These are phyloP conservation scores for Talaromyces rugulosus DNA, from an alignment of 2,329 filamentous ascomycete genomes.

Conservation along the genomic window DNA sequence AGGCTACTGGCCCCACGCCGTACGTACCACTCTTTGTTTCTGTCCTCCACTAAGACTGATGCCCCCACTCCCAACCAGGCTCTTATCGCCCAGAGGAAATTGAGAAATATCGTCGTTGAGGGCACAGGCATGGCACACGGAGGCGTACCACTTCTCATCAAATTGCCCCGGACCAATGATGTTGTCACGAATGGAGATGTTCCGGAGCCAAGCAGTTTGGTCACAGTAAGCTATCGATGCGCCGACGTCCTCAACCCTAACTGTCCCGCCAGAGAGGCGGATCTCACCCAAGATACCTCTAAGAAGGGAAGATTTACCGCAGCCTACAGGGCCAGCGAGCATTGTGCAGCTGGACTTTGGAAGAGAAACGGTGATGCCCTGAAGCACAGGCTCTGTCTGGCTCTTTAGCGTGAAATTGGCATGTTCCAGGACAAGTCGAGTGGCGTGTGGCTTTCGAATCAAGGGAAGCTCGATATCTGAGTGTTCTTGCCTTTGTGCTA, in stretches of 20 bases:
- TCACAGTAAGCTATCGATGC: constrained; percentile 35
- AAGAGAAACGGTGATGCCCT: constrained; percentile 2
- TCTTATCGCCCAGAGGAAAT: constrained; percentile 38
- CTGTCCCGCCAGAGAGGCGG: neutral
- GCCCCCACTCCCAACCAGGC: constrained; percentile 48
- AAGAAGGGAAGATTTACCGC: constrained; percentile 1
- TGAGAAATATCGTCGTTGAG: constrained; percentile 36
- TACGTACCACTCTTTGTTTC: constrained; percentile 45
- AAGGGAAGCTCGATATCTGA: neutral
- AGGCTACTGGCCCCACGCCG: neutral
- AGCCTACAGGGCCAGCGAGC: neutral
- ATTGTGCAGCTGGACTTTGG: neutral
- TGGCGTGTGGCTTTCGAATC: constrained; percentile 1
- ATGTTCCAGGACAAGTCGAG: too few relatives aligned
- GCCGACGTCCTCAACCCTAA: neutral
- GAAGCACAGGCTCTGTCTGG: neutral
- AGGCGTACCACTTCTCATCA: constrained; percentile 24
- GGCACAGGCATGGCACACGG: constrained; percentile 22
- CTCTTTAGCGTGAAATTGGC: too few relatives aligned
- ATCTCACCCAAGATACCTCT: neutral
- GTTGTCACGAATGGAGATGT: constrained; percentile 26
- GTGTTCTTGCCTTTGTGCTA: neutral
- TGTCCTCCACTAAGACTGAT: constrained; percentile 51
- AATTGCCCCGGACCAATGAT: constrained; percentile 23
- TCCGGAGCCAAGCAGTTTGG: constrained; percentile 25